A percentile compares a stretch with the other conserved stretches of the same genome.
phyloP scores from a whole-genome alignment of 148 eudicot genomes.

The Fallopia convolvulus region DNA sequence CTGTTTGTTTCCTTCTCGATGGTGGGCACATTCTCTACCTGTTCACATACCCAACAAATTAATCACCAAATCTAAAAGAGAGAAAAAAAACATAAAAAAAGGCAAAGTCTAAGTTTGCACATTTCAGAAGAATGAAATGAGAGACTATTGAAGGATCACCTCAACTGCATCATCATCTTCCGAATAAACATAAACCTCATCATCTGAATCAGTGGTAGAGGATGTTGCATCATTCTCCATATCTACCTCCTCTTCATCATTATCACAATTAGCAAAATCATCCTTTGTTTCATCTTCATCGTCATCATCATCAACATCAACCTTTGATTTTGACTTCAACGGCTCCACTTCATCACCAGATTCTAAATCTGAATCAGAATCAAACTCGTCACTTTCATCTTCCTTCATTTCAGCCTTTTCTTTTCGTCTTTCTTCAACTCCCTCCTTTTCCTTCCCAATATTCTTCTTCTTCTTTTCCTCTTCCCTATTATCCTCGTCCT shows the following conservation, averaged over 20 bases:
- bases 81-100: not conserved
- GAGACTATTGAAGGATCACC: slow-evolving; percentile 22
- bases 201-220: slow-evolving; percentile 43
- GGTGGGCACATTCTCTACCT: slow-evolving; percentile 69
- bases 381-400: slow-evolving; percentile 16
- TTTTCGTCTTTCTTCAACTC: slow-evolving; percentile 6
- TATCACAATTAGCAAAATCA: not conserved
- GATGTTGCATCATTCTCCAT: slow-evolving; percentile 24
- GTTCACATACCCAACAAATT: not conserved
- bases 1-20: slow-evolving; percentile 81
- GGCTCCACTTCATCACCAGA: slow-evolving; percentile 20
- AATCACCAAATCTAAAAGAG: not conserved
- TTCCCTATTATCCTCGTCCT: slow-evolving; percentile 19
- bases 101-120: not conserved
- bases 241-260: slow-evolving; percentile 17
- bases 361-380: slow-evolving; percentile 18
- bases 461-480: slow-evolving; percentile 9
- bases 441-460: slow-evolving; percentile 12
- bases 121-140: not conserved
- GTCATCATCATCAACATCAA: not conserved
- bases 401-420: slow-evolving; percentile 18
- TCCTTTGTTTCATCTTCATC: not conserved
- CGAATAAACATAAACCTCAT: slow-evolving; percentile 23
- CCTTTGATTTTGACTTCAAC: slow-evolving; percentile 18
- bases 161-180: slow-evolving; percentile 47